phyloP scores from a whole-genome alignment of 345 rosid genomes.

The Geranium brycei region DNA sequence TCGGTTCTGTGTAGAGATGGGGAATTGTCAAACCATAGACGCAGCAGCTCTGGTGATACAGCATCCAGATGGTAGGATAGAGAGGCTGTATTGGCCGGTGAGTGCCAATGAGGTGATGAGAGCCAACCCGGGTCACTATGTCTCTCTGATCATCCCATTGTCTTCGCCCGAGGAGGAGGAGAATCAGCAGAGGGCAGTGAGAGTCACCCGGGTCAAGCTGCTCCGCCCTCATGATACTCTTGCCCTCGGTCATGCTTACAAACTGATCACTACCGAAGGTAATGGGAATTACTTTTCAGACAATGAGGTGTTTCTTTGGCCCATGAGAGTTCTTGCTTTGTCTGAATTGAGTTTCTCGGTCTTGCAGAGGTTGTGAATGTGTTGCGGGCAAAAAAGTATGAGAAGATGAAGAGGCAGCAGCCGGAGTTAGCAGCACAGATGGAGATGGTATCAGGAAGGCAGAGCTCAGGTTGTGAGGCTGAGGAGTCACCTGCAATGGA shows the following conservation, averaged over 20 bases:
- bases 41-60: constrained; percentile 91
- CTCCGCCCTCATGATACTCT: constrained; percentile 76
- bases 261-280: constrained; percentile 93
- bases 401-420: constrained; percentile 52
- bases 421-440: constrained; percentile 35
- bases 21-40: constrained; percentile 91
- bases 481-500: constrained; percentile 11
- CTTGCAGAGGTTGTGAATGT: constrained; percentile 75
- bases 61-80: constrained; percentile 72
- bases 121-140: constrained; percentile 81
- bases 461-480: constrained; percentile 19
- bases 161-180: constrained; percentile 25
- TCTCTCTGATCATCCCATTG: constrained; percentile 82
- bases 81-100: constrained; percentile 64
- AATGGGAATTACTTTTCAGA: background rate
- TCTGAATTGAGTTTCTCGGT: background rate
- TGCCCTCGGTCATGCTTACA: constrained; percentile 84
- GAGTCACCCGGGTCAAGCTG: constrained; percentile 81
- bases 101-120: constrained; percentile 69
- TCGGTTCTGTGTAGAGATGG: constrained; percentile 30
- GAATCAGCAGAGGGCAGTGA: constrained; percentile 22
- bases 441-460: constrained; percentile 11
- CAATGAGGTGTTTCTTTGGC: background rate
- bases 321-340: background rate
- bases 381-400: constrained; percentile 62